Conservation (phyloP, 345 rosid species). For the Camelina laxa region DNA sequence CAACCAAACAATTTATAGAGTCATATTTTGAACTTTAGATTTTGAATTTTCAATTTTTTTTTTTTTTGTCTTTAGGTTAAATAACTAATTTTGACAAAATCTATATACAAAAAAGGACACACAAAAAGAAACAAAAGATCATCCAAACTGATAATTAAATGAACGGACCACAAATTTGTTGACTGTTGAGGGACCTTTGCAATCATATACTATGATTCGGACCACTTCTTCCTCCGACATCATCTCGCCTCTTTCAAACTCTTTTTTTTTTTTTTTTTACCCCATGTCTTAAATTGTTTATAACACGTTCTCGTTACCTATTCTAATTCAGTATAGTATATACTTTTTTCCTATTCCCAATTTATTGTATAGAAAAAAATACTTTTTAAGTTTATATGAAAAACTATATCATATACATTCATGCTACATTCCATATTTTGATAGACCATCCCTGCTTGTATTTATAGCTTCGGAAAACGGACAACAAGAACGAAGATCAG, state of each 20-base stretch:
- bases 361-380: too few relatives aligned
- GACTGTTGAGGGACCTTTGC: slow-evolving; percentile 19
- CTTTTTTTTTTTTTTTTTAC: background rate
- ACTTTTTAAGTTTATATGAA: too few relatives aligned
- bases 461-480: too few relatives aligned
- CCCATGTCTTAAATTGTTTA: too few relatives aligned
- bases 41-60: slow-evolving; percentile 19
- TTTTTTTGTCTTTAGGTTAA: background rate
- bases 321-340: too few relatives aligned
- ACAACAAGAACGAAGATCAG: background rate
- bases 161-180: slow-evolving; percentile 37
- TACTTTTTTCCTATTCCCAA: too few relatives aligned
- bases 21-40: slow-evolving; percentile 28
- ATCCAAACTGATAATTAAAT: background rate
- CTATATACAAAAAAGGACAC: slow-evolving; percentile 27
- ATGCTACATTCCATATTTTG: too few relatives aligned
- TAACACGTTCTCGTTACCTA: too few relatives aligned
- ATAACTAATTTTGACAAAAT: slow-evolving; percentile 6
- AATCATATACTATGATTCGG: slow-evolving; percentile 29
- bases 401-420: too few relatives aligned
- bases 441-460: too few relatives aligned
- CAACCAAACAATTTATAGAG: slow-evolving; percentile 8
- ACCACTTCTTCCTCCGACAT: slow-evolving; percentile 21
- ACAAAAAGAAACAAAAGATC: slow-evolving; percentile 30
- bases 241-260: slow-evolving; percentile 2